Base-by-base conservation (phyloP, 306 rosid genomes). In the Lathyrus aphaca region DNA sequence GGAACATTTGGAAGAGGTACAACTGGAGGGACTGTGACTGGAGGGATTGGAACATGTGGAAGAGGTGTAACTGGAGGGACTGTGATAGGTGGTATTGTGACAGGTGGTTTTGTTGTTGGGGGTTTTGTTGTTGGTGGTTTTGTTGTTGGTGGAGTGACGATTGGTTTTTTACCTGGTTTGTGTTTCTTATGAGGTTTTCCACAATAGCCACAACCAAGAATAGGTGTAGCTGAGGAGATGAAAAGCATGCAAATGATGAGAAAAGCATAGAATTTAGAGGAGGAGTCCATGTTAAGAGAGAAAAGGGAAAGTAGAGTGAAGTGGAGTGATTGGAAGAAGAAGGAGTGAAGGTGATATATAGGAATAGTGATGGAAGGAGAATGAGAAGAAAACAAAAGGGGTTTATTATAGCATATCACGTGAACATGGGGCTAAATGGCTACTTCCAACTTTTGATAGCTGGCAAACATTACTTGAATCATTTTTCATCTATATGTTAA, bases 171-270 rank as follows among this genome's bases (percentile, higher is more conserved):
- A 17, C 5, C 0, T 8, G 82, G 82, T 0, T 67, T 84, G 81
- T 37, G 82, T 38, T 70, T 81, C 7, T 85, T 76, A 0, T 86
- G 79, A 6, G 86, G 91, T 2, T 81, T 80, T 1, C 89, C 87
- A 27, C 99, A 95, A 15, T 42, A 43, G 44, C 82, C 83, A 68
- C 97, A 89, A 8, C 85, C 92, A 4, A 87, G 85, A 51, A 90
- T 89, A 51, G 99, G 95, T 13, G 95, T 44, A 56, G 79, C 78
- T 0, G 93, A 78, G 74, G 99, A 91, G 19, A 89, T 10, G 80
- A 89, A 76, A 58, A 95, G 88, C 86, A 91, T 89, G 88, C 75
- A 91, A 62, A 95, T 71, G 80, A 95, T 72, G 76, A 91, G 73
- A 66, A 81, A 67, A 50, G 91, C 92, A 73, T 84, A 49, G 51